Base-by-base conservation (phyloP, 2,329 filamentous ascomycete genomes). In the Cucurbitaria berberidis region DNA sequence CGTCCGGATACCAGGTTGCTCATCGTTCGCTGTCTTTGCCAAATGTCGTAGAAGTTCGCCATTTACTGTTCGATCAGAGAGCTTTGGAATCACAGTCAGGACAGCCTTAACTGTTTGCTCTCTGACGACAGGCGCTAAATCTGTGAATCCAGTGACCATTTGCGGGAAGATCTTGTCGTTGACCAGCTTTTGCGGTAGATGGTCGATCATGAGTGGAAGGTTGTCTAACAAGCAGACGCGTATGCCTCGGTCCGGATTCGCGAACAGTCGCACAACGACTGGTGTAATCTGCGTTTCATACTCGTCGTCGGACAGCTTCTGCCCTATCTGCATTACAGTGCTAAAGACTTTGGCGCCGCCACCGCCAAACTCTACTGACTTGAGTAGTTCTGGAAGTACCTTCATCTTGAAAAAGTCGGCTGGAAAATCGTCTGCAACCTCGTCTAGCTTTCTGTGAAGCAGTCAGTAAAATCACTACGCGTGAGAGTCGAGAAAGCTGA, bases 341-440 rank as follows among this genome's bases (percentile, higher is more conserved):
- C 83, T 79, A 54, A 99, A 90, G 0, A 96, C 93, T 69, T 96
- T 96, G 0, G 93, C 90, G 0, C 95, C 95, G 24, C 95, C 95
- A 10, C 93, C 95, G 7, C 95, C 95, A 74, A 97, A 99, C 69
- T 99, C 95, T n/a, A 98, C 92, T 0, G 93, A 96, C 72, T 98
- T 99, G n/a, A 99, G 82, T 26, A 99, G 80, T 71, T 99, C 95
- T 0, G 95, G 95, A 8, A 99, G 81, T 3, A 99, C 87, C 70
- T 98, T 99, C 83, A 96, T 90, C 72, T 96, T 96, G 81, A 98
- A 96, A 74, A 96, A 99, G 54, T 98, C 95, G 70, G 97, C 93
- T 0, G 95, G 95, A 57, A 98, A 97, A 74, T 99, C 93, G 62
- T 97, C 91, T 0, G 91, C 89, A 5, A 97, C 82, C 54, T 89